These are phyloP conservation scores for Austroboletus novae-zelandiae DNA, from an alignment of 1,284 basidiomycete species.

Conservation along the genomic window DNA sequence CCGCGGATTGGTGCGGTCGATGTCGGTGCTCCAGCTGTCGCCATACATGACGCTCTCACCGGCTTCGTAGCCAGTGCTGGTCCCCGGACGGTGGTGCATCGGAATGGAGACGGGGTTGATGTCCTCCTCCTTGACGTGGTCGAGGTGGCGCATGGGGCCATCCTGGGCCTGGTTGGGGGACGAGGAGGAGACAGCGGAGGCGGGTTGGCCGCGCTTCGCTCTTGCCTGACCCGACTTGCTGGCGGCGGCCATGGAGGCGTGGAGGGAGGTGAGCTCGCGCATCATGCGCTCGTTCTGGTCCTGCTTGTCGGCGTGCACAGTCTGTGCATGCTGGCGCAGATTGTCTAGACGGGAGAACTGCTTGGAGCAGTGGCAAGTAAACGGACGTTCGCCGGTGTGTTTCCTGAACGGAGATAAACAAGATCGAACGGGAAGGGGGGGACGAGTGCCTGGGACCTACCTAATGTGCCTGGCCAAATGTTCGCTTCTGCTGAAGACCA, in stretches of 20 bases:
- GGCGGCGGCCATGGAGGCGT: constrained; percentile 79
- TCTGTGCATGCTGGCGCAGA: constrained; percentile 93
- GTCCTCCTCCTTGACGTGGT: constrained; percentile 57
- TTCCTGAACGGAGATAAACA: constrained; percentile 57
- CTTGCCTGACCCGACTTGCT: constrained; percentile 53
- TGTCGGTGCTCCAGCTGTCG: constrained; percentile 37
- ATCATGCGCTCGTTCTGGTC: constrained; percentile 91
- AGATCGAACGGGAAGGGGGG: constrained; percentile 18
- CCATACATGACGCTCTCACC: constrained; percentile 41
- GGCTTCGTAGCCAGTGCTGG: constrained; percentile 68
- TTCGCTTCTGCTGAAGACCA: constrained; percentile 95
- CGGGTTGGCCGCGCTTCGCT: constrained; percentile 38
- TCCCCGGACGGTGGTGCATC: constrained; percentile 58
- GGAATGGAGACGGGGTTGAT: constrained; percentile 25
- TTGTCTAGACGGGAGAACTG: constrained; percentile 97
- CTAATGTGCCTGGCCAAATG: constrained; percentile 94
- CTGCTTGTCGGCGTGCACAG: constrained; percentile 89
- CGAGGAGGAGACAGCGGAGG: constrained; percentile 1
- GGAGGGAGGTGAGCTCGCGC: constrained; percentile 82
- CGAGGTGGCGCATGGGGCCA: constrained; percentile 16
- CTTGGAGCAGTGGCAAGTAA: constrained; percentile 93
- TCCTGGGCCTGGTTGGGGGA: constrained; percentile 11
- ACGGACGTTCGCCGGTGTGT: constrained; percentile 95
- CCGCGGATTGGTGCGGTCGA: constrained; percentile 36
- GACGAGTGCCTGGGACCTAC: constrained; percentile 44